Evolutionary conservation across 106 monocot genomes (phyloP).

Genomic region (Allium sativum): DNA sequence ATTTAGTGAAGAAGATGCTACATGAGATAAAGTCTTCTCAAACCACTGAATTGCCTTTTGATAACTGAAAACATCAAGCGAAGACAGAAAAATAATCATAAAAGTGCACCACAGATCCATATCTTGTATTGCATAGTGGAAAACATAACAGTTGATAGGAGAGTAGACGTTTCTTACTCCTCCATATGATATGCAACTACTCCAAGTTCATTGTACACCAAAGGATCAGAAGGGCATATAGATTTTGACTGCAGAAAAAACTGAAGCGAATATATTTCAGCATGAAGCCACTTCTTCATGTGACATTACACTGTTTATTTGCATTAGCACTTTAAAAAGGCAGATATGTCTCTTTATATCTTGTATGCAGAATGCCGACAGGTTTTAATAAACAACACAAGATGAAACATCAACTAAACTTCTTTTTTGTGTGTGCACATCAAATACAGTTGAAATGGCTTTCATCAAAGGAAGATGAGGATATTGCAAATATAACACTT

Average conservation of each 20-base stretch:
- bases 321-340: too few species aligned
- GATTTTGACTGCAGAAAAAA: slow-evolving; percentile 80
- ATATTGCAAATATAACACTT: too few species aligned
- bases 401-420: too few species aligned
- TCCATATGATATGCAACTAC: slow-evolving; percentile 96
- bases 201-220: slow-evolving; percentile 96
- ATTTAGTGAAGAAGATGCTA: slow-evolving; percentile 50
- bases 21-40: slow-evolving; percentile 58
- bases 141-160: neutral
- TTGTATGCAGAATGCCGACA: too few species aligned
- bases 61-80: slow-evolving; percentile 38
- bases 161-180: slow-evolving; percentile 50
- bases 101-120: neutral
- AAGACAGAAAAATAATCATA: neutral
- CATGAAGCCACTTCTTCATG: neutral
- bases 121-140: neutral
- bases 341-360: too few species aligned
- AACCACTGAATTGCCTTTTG: slow-evolving; percentile 78
- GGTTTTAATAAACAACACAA: too few species aligned
- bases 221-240: slow-evolving; percentile 86
- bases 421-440: too few species aligned
- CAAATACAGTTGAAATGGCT: too few species aligned
- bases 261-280: slow-evolving; percentile 23
- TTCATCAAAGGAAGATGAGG: too few species aligned
- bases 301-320: neutral